phyloP scores from a whole-genome alignment of 1,139 yeast species.

The Sugiyamaella xylanicola region DNA sequence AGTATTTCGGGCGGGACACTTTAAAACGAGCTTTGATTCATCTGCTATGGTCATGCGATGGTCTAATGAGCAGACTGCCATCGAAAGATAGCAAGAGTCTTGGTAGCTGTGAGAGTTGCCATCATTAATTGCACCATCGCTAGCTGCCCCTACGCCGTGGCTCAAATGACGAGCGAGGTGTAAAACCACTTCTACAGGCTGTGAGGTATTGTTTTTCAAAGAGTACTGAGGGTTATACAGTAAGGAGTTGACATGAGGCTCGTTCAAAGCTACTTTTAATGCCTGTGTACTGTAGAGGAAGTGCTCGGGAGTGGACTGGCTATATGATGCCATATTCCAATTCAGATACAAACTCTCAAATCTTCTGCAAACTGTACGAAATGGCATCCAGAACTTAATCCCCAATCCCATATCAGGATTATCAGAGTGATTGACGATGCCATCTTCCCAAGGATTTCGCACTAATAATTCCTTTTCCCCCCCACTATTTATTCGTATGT shows the following conservation, averaged over 20 bases:
- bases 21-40: constrained; percentile 27
- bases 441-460: constrained; percentile 57
- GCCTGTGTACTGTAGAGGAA: constrained; percentile 40
- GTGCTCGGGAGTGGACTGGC: constrained; percentile 38
- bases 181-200: constrained; percentile 50
- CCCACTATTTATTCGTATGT: constrained; percentile 36
- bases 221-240: constrained; percentile 54
- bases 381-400: constrained; percentile 40
- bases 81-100: constrained; percentile 29
- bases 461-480: constrained; percentile 40
- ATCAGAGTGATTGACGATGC: constrained; percentile 7
- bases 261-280: constrained; percentile 10
- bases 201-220: constrained; percentile 44
- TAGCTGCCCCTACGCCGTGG: too few species aligned
- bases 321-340: constrained; percentile 58
- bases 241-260: constrained; percentile 24
- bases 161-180: constrained; percentile 47
- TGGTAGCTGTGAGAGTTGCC: too few species aligned
- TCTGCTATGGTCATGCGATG: constrained; percentile 28
- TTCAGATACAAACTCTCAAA: constrained; percentile 65
- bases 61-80: constrained; percentile 31
- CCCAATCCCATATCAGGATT: not conserved
- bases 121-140: too few species aligned
- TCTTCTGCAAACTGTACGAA: constrained; percentile 45
- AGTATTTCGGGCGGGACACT: constrained; percentile 37